Base-by-base conservation (phyloP, 371 early-diverging fungal genomes). In the Choanephora cucurbitarum region DNA sequence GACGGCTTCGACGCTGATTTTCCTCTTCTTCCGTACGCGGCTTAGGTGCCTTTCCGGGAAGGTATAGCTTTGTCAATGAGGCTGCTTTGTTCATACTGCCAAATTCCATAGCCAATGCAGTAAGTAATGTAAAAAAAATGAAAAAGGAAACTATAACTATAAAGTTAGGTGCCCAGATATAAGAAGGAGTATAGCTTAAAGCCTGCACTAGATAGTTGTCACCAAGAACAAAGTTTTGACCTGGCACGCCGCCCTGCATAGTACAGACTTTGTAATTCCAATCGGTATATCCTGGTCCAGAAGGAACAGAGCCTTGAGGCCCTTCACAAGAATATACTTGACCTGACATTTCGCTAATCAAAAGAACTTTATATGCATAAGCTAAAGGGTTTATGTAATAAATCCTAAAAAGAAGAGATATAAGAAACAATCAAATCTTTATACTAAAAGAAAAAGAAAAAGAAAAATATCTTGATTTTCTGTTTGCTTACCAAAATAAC, bases 351-450 rank as follows among this genome's bases (percentile, higher is more conserved):
- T 91, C 91, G 61, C 88, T 87, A 18, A 86, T 71, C 61, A 87
- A 44, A 8, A 91, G 67, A 0, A 84, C 75, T 53, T 82, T 75
- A 61, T 78, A 80, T 0, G 80, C 85, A 59, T 87, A 88, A 0
- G 85, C 75, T 14, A 89, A 60, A 7, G 90, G 83, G 51, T 81
- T 83, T 47, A 87, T 77, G 79, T 82, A 89, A 22, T 79, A 84
- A 33, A 88, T 78, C 90, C 87, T 86, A 49, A n/a, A n/a, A n/a
- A n/a, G 62, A 28, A 28, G 3, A 70, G 53, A 87, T 73, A 77
- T 81, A 83, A 22, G 76, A 37, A 9, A 37, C 33, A 39, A 37
- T 34, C 2, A 9, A 1, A 34, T 39, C 21, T 17, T n/a, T 2
- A 22, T 17, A 14, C 19, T 37, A 23, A 3, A 49, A 7, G 37